Evolutionary conservation across 2,329 filamentous ascomycete species (phyloP).

Genomic region (Colletotrichum acutatum): DNA sequence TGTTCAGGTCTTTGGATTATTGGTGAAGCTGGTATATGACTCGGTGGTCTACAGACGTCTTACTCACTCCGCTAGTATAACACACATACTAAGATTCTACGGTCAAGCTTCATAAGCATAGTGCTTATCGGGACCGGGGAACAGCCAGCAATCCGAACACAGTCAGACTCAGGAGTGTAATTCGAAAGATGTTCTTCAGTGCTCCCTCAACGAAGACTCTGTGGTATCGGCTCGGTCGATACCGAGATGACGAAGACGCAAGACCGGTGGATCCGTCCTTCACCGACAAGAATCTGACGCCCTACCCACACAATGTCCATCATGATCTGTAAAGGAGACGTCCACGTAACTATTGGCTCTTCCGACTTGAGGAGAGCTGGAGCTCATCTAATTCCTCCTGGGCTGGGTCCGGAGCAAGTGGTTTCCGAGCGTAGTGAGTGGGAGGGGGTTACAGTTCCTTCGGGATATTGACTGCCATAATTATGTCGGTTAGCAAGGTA

Average conservation of each 20-base stretch:
- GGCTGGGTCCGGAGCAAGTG: not conserved
- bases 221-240: not conserved
- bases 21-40: not conserved
- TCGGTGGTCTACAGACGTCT: not conserved
- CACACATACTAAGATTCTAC: not conserved
- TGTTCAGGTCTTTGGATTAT: not conserved
- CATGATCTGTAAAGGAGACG: not conserved
- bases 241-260: not conserved
- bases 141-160: not conserved
- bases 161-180: not conserved
- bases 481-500: not conserved
- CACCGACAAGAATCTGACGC: not conserved
- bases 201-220: not conserved
- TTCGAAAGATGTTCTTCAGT: not conserved
- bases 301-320: not conserved
- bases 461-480: not conserved
- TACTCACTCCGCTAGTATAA: not conserved
- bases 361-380: not conserved
- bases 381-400: too few relatives aligned
- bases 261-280: not conserved
- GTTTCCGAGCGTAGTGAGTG: not conserved
- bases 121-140: not conserved
- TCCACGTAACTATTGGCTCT: not conserved
- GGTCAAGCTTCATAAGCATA: not conserved
- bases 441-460: not conserved